Base-by-base conservation (phyloP, 1,284 basidiomycete genomes). In the Tausonia pullulans region DNA sequence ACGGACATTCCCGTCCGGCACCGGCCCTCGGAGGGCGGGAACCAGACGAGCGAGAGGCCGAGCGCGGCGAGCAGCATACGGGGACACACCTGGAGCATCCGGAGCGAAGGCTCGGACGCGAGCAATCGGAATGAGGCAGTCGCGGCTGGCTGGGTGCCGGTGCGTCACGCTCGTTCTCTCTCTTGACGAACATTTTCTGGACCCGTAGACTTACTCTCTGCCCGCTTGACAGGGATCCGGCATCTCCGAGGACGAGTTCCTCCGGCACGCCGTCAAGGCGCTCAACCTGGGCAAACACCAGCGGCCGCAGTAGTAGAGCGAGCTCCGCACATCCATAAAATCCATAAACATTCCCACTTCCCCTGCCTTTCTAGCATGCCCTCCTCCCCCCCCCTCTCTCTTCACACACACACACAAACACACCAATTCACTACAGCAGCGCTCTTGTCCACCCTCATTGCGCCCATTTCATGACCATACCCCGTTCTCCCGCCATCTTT, bases 221-320 rank as follows among this genome's bases (percentile, higher is more conserved):
- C 27, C 27, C 52, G 27, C 27, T 27, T 27, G 27, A 27, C 27
- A 27, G 9, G 64, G 64, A 10, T 58, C 55, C 11, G 64, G 64
- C 16, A 50, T 65, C 5, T 39, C 49, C 7, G 64, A 65, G 50
- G 60, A 65, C 9, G 64, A 61, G 16, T 65, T 65, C 44, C 50
- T 65, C 27, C 27, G 27, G 16, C 46, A 51, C 14, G 39, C n/a
- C 27, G 45, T 63, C 40, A 14, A 8, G 9, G 43, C 13, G 41
- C 3, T 45, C 7, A 44, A 13, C 41, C 11, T 57, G 27, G 27
- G 27, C 27, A 27, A 27, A 27, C 27, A 27, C 27, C 27, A 27
- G 27, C 27, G 27, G 27, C 27, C 27, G 27, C 27, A 27, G 27
- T 27, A 27, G 27, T 27, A 27, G 27, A 27, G 27, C 27, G 27